Evolutionary conservation across 345 rosid species (phyloP).

Genomic region (Eucalyptus sideroxylon): DNA sequence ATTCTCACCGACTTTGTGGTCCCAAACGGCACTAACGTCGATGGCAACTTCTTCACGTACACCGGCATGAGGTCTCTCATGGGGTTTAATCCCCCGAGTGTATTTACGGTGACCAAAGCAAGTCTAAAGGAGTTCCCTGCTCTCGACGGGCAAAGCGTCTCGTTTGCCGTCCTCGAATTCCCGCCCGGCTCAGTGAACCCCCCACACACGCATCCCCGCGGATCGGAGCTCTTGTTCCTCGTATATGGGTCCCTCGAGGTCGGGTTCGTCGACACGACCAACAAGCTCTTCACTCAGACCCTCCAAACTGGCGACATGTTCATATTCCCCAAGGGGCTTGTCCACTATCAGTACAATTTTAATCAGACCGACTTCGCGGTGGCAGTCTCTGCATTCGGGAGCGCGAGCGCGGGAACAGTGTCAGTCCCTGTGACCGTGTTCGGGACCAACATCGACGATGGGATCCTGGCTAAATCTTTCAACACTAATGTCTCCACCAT

Average conservation of each 20-base stretch:
- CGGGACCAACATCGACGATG: not conserved
- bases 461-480: conserved; percentile 10
- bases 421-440: conserved; percentile 1
- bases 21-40: not conserved
- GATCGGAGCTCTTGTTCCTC: conserved; percentile 5
- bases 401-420: conserved; percentile 11
- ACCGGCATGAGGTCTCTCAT: not conserved
- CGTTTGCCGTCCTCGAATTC: not conserved
- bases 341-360: conserved; percentile 6
- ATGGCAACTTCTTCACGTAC: conserved; percentile 6
- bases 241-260: not conserved
- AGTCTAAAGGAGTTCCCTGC: conserved; percentile 4
- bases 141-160: conserved; percentile 9
- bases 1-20: conserved; percentile 1
- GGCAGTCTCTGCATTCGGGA: conserved; percentile 8
- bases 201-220: conserved; percentile 7
- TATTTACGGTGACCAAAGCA: not conserved
- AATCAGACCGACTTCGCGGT: not conserved
- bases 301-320: conserved; percentile 2
- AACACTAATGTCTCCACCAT: not conserved
- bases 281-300: not conserved
- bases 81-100: not conserved
- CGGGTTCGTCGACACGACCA: conserved; percentile 8
- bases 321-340: conserved; percentile 9
- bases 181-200: conserved; percentile 5